Evolutionary conservation across 1,139 yeast species (phyloP), one percentile per base, ranked within the genome.

Genomic region (Geotrichum aggregatum): DNA sequence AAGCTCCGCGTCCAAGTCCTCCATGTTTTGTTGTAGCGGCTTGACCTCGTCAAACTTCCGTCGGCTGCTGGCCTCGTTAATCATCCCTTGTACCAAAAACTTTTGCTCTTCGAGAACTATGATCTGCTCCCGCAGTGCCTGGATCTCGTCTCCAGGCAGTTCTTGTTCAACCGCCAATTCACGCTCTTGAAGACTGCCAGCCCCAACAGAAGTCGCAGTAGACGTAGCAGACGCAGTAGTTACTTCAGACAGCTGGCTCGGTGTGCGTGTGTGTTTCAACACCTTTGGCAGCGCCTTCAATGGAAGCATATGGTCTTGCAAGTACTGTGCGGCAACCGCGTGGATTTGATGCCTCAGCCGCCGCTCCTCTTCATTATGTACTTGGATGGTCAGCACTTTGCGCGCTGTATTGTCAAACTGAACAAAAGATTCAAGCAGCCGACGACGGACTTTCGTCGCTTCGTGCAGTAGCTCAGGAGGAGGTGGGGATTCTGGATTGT

Each of bases 21-120:
- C 63, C 50, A 82, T 64, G 59, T 85, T 87, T 36, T 69, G 75
- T 40, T 78, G 77, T 50, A 91, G 70, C 0, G 87, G 77, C 19
- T 71, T 73, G 46, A 88, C 69, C 63, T 88, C 96, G 57, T 89
- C 96, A 64, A 87, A 88, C 58, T 80, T 79, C 43, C 97, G 72
- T 52, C 78, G 80, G 58, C 75, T 76, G 54, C 84, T 87, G 43
- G 84, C 79, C 18, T 77, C 80, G 3, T 75, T 72, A 19, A 86
- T 77, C 76, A 84, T 77, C 22, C 78, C 76, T 53, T 80, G 79
- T 2, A 91, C 82, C 57, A 91, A 68, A 61, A 79, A 88, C 62
- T 76, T 76, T 63, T 91, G 98, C 63, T 91, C 97, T 58, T 84
- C 84, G 68, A 88, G 72, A 13, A 91, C 96, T 84, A 89, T 85